Evolutionary conservation across 1,139 yeast genomes (phyloP), one percentile per base, ranked within the genome.

Genomic region (Taphrina wiesneri): DNA sequence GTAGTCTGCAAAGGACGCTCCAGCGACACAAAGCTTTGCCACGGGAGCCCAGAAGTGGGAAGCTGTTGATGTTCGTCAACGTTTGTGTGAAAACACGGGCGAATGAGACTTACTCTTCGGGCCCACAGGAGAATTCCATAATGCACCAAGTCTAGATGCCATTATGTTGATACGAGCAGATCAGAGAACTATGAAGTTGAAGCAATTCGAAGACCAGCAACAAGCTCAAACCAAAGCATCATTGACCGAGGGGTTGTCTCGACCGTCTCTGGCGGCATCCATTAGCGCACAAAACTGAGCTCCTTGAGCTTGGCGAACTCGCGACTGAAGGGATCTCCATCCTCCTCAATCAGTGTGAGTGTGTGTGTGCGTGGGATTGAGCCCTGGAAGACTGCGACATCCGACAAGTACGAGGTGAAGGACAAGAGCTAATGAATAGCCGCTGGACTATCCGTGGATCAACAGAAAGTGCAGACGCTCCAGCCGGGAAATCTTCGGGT

Each of bases 1-100:
- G 57, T 59, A 64, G 19, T 67, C 69, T 4, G 67, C 68, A 49
- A 67, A 63, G 13, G 69, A 63, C 7, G 69, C 65, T 19, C 59
- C 65, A 2, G 65, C 65, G 5, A 62, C 60, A 43, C 64, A 60
- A 9, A 54, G 46, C 36, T 54, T 54, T 3, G 59, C 59, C n/a
- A 54, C 2, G 4, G 59, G 59, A 23, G 59, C 59, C 59, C 59
- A 54, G 21, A 54, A 54, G 49, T 54, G 59, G n/a, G 59, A 23
- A 17, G 59, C 59, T 54, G 5, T 13, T 9, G 15, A 19, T 2
- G n/a, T 13, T 13, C 43, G 43, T 39, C 43, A 15, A 11, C 36
- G 15, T 11, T 15, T 4, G 36, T 15, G 36, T 32, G 1, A 11
- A 32, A 11, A 1, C 36, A 15, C 36, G n/a, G 13, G 28, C 32